Evolutionary conservation across 2,329 filamentous ascomycete species (phyloP).

Genomic region (Hymenoscyphus fraxineus): DNA sequence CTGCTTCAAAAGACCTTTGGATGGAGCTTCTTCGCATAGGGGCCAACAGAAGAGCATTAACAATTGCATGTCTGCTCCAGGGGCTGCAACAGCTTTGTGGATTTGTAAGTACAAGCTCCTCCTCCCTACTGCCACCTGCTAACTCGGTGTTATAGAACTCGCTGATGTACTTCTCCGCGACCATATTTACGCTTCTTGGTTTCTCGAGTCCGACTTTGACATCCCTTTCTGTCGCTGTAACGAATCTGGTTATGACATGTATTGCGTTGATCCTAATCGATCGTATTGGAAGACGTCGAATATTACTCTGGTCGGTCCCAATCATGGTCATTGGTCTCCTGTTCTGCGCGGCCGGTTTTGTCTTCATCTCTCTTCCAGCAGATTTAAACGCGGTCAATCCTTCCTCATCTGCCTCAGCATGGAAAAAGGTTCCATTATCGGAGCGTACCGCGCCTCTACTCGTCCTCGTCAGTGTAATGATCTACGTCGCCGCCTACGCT

Average conservation of each 20-base stretch:
- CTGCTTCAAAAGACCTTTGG: conserved; percentile 41
- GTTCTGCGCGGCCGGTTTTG: conserved; percentile 70
- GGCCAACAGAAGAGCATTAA: conserved; percentile 70
- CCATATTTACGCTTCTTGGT: conserved; percentile 72
- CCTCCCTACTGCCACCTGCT: conserved; percentile 8
- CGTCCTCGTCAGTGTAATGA: conserved; percentile 71
- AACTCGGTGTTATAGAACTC: conserved; percentile 56
- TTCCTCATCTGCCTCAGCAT: conserved; percentile 26
- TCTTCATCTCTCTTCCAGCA: conserved; percentile 43
- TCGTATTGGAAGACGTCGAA: conserved; percentile 71
- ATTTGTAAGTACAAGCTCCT: conserved; percentile 52
- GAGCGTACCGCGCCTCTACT: conserved; percentile 43
- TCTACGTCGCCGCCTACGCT: conserved; percentile 84
- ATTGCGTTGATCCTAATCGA: conserved; percentile 74
- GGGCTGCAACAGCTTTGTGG: conserved; percentile 85
- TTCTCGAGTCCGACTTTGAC: conserved; percentile 77
- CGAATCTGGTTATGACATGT: conserved; percentile 79
- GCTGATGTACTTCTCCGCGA: conserved; percentile 87
- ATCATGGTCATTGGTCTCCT: conserved; percentile 75
- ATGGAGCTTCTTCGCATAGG: conserved; percentile 52
- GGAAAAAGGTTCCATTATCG: conserved; percentile 21
- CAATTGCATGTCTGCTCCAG: conserved; percentile 83
- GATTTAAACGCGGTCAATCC: conserved; percentile 26
- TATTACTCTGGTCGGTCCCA: conserved; percentile 78
- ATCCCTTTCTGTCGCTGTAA: conserved; percentile 74